A percentile compares a stretch with the other conserved stretches of the same genome.
phyloP scores from a whole-genome alignment of 108 stramenopile species.

The Nitzschia sp. region DNA sequence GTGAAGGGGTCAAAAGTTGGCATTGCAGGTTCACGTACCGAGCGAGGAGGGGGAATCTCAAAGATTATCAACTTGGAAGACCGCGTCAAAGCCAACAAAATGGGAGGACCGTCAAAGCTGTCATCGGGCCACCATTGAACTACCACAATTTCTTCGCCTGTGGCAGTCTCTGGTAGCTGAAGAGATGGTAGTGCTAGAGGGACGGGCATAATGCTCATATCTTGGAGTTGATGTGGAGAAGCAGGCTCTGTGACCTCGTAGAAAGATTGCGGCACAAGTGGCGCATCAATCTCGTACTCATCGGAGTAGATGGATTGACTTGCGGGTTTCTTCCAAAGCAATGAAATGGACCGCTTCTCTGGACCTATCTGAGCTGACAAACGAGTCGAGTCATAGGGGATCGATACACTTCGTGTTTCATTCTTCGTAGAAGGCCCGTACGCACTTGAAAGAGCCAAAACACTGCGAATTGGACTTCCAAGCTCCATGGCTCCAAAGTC shows the following conservation, averaged over 20 bases:
- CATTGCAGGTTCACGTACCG: conserved; percentile 71
- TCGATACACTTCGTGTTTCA: conserved; percentile 21
- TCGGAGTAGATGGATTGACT: conserved; percentile 36
- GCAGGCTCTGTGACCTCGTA: conserved; percentile 5
- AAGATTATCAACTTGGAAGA: conserved; percentile 61
- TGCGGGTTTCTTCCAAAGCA: conserved; percentile 71
- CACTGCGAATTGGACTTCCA: conserved; percentile 68
- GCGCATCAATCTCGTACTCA: conserved; percentile 25
- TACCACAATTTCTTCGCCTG: conserved; percentile 32
- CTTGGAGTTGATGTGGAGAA: conserved; percentile 38
- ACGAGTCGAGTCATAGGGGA: conserved; percentile 64
- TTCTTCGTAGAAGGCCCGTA: neutral
- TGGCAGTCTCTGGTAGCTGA: conserved; percentile 38
- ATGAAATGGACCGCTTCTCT: conserved; percentile 46
- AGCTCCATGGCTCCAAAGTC: conserved; percentile 84
- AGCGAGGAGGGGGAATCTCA: conserved; percentile 79
- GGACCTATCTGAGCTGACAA: conserved; percentile 54
- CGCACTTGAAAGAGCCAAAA: conserved; percentile 41
- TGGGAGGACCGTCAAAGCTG: conserved; percentile 66
- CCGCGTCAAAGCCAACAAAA: conserved; percentile 57
- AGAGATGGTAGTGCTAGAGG: conserved; percentile 67
- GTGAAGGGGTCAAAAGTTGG: conserved; percentile 72
- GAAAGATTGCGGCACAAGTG: conserved; percentile 4
- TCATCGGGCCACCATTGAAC: conserved; percentile 79
- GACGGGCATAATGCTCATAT: conserved; percentile 61